Evolutionary conservation across 2,329 filamentous ascomycete species (phyloP).

Genomic region (Monilinia fructigena): DNA sequence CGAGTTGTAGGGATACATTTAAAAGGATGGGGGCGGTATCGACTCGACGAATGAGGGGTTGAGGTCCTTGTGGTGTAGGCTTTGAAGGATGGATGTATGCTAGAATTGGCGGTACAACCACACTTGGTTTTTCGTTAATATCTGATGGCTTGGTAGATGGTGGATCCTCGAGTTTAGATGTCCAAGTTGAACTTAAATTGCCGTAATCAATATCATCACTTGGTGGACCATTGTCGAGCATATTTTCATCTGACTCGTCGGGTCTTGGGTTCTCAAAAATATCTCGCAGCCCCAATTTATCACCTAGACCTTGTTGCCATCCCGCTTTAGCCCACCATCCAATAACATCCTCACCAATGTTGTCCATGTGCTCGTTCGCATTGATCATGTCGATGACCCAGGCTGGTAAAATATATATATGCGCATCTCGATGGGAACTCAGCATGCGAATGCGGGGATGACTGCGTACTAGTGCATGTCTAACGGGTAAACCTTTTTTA

Average conservation of each 20-base stretch:
- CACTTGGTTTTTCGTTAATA: conserved; percentile 30
- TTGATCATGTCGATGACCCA: conserved; percentile 87
- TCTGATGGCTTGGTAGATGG: conserved; percentile 2
- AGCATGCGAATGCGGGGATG: conserved; percentile 77
- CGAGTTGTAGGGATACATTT: conserved; percentile 77
- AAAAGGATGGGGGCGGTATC: conserved; percentile 84
- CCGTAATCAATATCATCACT: conserved; percentile 37
- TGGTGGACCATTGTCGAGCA: conserved; percentile 35
- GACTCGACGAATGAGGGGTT: conserved; percentile 77
- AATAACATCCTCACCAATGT: conserved; percentile 84
- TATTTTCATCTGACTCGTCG: conserved; percentile 42
- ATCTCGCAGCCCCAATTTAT: conserved; percentile 71
- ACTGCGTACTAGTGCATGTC: conserved; percentile 71
- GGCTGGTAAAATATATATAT: conserved; percentile 89
- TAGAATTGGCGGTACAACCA: conserved; percentile 69
- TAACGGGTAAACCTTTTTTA: conserved; percentile 68
- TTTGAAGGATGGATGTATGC: conserved; percentile 72
- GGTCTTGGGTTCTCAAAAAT: conserved; percentile 55
- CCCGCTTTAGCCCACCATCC: conserved; percentile 94
- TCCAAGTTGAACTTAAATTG: conserved; percentile 38
- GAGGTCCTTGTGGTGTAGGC: conserved; percentile 43
- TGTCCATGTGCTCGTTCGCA: conserved; percentile 78
- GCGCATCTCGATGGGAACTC: conserved; percentile 82
- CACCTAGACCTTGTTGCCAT: conserved; percentile 79
- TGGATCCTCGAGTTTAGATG: conserved; percentile 30